phyloP scores from a whole-genome alignment of 139 green algal species.

The Chlamydomonas sp. region DNA sequence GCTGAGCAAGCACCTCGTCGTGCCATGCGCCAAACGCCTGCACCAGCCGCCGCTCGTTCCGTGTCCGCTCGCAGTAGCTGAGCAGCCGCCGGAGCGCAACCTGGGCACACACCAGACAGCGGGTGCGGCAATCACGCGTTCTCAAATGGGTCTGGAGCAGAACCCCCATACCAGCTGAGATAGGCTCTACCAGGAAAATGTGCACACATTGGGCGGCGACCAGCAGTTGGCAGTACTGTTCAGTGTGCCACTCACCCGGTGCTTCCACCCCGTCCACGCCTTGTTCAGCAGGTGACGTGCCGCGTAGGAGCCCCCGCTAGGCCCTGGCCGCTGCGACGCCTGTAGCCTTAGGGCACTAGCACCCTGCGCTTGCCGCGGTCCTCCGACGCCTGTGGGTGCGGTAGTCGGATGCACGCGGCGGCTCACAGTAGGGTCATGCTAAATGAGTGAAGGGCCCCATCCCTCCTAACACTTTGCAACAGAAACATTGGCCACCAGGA shows the following conservation, averaged over 20 bases:
- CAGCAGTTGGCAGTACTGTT: not conserved
- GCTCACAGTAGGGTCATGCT: too few relatives aligned
- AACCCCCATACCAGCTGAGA: not conserved
- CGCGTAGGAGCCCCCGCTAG: too few relatives aligned
- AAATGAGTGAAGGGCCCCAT: too few relatives aligned
- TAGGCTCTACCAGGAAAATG: not conserved
- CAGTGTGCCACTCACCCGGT: not conserved
- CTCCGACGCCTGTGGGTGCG: too few relatives aligned
- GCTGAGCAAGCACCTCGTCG: not conserved
- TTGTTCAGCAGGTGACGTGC: not conserved
- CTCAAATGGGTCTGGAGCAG: too few relatives aligned
- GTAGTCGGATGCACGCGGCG: too few relatives aligned
- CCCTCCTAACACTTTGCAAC: too few relatives aligned
- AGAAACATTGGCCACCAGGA: too few relatives aligned
- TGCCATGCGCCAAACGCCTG: conserved; percentile 3
- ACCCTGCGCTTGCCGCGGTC: too few relatives aligned
- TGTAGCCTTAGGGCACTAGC: too few relatives aligned
- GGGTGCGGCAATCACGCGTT: too few relatives aligned
- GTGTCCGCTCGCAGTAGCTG: not conserved
- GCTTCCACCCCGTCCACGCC: conserved; percentile 5
- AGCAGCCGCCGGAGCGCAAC: conserved; percentile 5
- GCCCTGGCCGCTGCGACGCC: too few relatives aligned
- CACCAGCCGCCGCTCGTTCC: not conserved
- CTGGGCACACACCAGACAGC: not conserved
- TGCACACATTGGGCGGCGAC: not conserved